A percentile compares a stretch with the other conserved stretches of the same genome.
Conservation (phyloP, 805 yeast genomes). For the Ogataea populi-albae region DNA sequence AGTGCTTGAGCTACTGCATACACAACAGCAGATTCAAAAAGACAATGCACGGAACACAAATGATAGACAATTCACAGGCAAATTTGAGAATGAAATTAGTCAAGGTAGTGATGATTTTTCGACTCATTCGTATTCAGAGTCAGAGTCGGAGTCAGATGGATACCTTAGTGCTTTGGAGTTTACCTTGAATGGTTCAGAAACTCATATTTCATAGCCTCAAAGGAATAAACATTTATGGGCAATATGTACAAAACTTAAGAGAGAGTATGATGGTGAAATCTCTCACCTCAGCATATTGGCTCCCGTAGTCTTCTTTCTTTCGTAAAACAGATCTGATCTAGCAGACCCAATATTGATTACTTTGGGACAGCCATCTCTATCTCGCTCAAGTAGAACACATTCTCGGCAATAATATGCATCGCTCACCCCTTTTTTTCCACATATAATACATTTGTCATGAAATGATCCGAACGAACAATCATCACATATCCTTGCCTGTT, state of each 20-base stretch:
- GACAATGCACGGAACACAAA: no score
- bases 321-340: constrained; percentile 62
- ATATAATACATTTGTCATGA: constrained; percentile 69
- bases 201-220: no score
- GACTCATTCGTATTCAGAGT: constrained; percentile 1
- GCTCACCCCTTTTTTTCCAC: constrained; percentile 54
- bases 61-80: no score
- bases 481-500: constrained; percentile 71
- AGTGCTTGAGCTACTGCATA: constrained; percentile 8
- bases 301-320: constrained; percentile 40
- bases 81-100: no score
- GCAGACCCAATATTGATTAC: constrained; percentile 79
- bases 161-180: constrained; percentile 21
- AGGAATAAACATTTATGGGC: no score
- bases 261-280: no score
- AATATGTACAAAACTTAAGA: no score
- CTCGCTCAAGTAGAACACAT: constrained; percentile 75
- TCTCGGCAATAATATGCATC: constrained; percentile 84
- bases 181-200: constrained; percentile 13
- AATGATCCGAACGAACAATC: constrained; percentile 77
- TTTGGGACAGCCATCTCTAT: constrained; percentile 91
- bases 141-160: constrained; percentile 9
- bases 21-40: constrained; percentile 6
- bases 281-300: not conserved
- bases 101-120: no score